Base-by-base conservation (phyloP, 345 rosid genomes). In the Gossypium herbaceum region DNA sequence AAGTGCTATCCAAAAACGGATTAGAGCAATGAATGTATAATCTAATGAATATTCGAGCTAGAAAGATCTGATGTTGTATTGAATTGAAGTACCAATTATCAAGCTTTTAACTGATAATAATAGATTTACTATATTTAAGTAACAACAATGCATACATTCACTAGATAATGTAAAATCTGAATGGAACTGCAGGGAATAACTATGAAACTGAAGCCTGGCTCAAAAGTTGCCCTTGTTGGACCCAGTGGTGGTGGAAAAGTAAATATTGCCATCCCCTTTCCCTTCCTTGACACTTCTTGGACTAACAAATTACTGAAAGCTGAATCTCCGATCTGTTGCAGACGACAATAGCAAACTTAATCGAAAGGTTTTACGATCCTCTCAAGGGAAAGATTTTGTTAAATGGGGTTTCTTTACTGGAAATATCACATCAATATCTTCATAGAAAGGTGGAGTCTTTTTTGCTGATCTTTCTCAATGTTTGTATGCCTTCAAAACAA, bases 191-290 rank as follows among this genome's bases (percentile, higher is more conserved):
- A 94, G 98, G 97, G 98, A 47, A 90, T 92, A 85, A 80, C 91
- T 34, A 12, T 72, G 24, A 94, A 92, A 83, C 79, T 94, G 82
- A 83, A 82, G 64, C 91, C 97, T 29, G 97, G 92, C 74, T 87
- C 97, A 60, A 94, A 92, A 86, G 86, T 90, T 71, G 98, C 98
- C 39, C 95, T 92, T 41, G 98, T 94, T 27, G 98, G 98, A 75
- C 98, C 95, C 56, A 92, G 97, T 75, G 98, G 98, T 73, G 98
- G 97, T 9, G 98, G 98, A 78, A 94, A 94, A 82, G 97, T 94
- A 88, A 55, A 80, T 22, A 72, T 73, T 72, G 54, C 27, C 22
- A 62, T 43, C 2, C 58, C 20, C 20, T 77, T 71, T 56, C 27
- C 60, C 27, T 56, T 63, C 67, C 12, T 9, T 17, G 43, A 29